Conservation (phyloP, 176 grass and related monocot genomes). For the Chloris gayana region DNA sequence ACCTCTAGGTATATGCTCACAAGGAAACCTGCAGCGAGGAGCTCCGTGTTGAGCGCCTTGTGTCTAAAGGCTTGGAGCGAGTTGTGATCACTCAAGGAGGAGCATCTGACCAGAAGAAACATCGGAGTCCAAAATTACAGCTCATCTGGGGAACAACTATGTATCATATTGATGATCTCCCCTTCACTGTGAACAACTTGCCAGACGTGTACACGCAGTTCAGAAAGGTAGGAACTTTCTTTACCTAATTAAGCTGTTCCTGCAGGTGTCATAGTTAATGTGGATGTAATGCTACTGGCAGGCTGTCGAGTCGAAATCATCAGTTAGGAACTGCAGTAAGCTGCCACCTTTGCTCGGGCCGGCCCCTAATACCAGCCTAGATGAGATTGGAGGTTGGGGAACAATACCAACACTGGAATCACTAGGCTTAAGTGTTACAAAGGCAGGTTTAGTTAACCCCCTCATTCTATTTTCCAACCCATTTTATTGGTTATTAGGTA, state of each 20-base stretch:
- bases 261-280: neutral
- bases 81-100: conserved; percentile 37
- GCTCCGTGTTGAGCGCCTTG: conserved; percentile 58
- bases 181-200: conserved; percentile 57
- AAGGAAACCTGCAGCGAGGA: conserved; percentile 90
- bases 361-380: conserved; percentile 38
- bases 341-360: conserved; percentile 64
- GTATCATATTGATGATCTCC: conserved; percentile 90
- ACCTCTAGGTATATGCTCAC: conserved; percentile 77
- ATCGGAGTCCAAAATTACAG: conserved; percentile 53
- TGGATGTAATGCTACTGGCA: conserved; percentile 34
- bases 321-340: conserved; percentile 62
- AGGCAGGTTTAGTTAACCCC: conserved; percentile 51
- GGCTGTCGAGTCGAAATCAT: conserved; percentile 83
- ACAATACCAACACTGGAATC: conserved; percentile 54
- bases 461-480: neutral
- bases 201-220: conserved; percentile 94
- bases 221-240: conserved; percentile 60
- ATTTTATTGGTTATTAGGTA: neutral
- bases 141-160: conserved; percentile 89
- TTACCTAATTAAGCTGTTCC: neutral
- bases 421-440: conserved; percentile 54
- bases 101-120: conserved; percentile 35
- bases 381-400: conserved; percentile 69
- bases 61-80: conserved; percentile 58